Evolutionary conservation across 2,329 filamentous ascomycete species (phyloP).

Genomic region (Colletotrichum godetiae): DNA sequence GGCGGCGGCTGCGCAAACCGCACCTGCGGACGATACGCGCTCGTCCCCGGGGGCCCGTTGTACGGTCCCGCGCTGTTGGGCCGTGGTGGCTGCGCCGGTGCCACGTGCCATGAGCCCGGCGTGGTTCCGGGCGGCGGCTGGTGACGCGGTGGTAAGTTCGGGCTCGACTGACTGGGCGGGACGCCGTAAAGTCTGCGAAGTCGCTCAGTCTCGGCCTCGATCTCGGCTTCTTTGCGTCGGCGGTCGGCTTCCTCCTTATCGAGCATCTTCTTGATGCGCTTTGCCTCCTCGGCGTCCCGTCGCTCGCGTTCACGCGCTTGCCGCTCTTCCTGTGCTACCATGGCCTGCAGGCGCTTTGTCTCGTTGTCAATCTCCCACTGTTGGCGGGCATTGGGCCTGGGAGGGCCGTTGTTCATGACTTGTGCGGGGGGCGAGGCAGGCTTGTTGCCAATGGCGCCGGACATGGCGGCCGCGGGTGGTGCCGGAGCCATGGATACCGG

Average conservation of each 20-base stretch:
- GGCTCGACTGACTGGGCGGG: constrained; percentile 44
- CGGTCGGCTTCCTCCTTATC: constrained; percentile 74
- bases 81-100: constrained; percentile 36
- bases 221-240: constrained; percentile 64
- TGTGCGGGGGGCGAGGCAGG: constrained; percentile 37
- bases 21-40: constrained; percentile 39
- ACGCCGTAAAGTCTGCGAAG: constrained; percentile 76
- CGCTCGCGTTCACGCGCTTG: constrained; percentile 67
- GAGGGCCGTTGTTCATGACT: constrained; percentile 41
- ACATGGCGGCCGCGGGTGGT: constrained; percentile 47
- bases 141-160: constrained; percentile 46
- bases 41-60: constrained; percentile 15
- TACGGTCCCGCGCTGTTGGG: constrained; percentile 30
- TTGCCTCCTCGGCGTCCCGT: constrained; percentile 55
- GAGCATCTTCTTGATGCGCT: constrained; percentile 73
- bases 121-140: constrained; percentile 7
- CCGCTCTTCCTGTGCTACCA: constrained; percentile 62
- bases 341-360: constrained; percentile 75
- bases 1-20: constrained; percentile 38
- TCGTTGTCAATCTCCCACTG: constrained; percentile 74
- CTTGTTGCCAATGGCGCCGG: constrained; percentile 52
- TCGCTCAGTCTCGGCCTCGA: constrained; percentile 86
- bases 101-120: constrained; percentile 14
- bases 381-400: constrained; percentile 44
- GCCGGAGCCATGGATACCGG: constrained; percentile 33